phyloP scores from a whole-genome alignment of 2,329 filamentous ascomycete genomes.

The Fusarium marasasianum region DNA sequence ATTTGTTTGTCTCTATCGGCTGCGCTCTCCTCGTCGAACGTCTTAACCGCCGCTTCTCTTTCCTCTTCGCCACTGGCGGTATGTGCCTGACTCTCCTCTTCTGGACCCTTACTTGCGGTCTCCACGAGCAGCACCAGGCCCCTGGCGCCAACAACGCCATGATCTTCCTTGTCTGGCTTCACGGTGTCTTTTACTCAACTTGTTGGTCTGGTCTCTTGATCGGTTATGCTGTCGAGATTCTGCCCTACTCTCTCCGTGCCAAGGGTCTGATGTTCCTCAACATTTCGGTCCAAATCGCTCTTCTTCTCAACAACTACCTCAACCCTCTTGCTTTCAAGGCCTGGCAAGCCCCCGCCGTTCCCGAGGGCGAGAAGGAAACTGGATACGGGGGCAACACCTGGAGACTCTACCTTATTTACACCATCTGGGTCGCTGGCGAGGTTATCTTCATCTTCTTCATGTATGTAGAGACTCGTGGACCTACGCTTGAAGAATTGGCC shows the following conservation, averaged over 20 bases:
- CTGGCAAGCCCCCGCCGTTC: not conserved
- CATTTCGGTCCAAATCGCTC: constrained; percentile 67
- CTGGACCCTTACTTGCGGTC: constrained; percentile 64
- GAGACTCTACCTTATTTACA: constrained; percentile 74
- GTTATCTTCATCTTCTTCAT: constrained; percentile 71
- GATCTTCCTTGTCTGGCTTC: constrained; percentile 68
- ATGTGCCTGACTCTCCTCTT: constrained; percentile 59
- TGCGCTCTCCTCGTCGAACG: constrained; percentile 61
- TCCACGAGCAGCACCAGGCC: constrained; percentile 57
- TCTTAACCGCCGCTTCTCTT: constrained; percentile 63
- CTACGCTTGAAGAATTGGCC: constrained; percentile 69
- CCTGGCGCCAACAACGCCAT: constrained; percentile 60
- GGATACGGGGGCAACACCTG: constrained; percentile 66
- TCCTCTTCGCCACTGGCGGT: constrained; percentile 59
- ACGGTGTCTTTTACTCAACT: constrained; percentile 67
- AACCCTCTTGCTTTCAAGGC: not conserved
- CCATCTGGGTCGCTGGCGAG: constrained; percentile 68
- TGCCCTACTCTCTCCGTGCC: constrained; percentile 66
- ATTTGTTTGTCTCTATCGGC: constrained; percentile 66
- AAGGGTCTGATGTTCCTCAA: constrained; percentile 72
- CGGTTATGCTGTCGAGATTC: constrained; percentile 66
- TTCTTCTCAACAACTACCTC: constrained; percentile 67
- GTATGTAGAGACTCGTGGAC: constrained; percentile 75
- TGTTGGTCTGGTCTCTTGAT: constrained; percentile 67
- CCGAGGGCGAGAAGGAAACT: constrained; percentile 44